Evolutionary conservation across 1,284 basidiomycete species (phyloP), one percentile per base, ranked within the genome.

Genomic region (Apiotrichum brassicae): DNA sequence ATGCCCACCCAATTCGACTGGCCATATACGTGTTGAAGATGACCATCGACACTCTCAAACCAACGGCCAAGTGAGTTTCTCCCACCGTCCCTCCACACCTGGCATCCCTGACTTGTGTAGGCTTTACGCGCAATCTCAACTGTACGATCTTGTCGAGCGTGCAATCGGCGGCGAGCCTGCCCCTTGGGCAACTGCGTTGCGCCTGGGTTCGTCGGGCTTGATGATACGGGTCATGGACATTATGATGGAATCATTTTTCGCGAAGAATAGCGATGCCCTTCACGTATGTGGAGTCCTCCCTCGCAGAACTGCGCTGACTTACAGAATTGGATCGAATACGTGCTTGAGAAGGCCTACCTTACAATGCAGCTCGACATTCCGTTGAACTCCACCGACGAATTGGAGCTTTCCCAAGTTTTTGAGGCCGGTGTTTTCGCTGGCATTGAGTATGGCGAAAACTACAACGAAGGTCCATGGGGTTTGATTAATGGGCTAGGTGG

Each of bases 291-390:
- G 9, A 11, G 13, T 1, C 5, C 44, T 46, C 20, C 22, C 36
- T 8, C n/a, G 4, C 7, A 16, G 6, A 16, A 16, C 9, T 24
- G 14, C 8, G 32, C 40, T n/a, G 6, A 19, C 40, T 19, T 6
- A n/a, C 77, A 86, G 49, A 81, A 81, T 40, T 84, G 85, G 4
- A 80, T 85, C 35, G 79, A 81, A 20, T 84, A 83, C 62, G 76
- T 79, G 39, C 80, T 89, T 60, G 86, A 89, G 68, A 81, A 82
- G 57, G 77, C 82, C 47, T 87, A 87, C 66, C 78, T 90, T 66
- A 79, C 82, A 56, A 82, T 85, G 58, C 81, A 85, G 51, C 76
- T 89, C 20, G 81, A 81, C 38, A 78, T 87, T 49, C 86, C 89
- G 60, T 78, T 86, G 35, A 83, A 86, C 6, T 76, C 87, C 43